Evolutionary conservation across 2,329 filamentous ascomycete genomes (phyloP).

Genomic region (Didymella sp.): DNA sequence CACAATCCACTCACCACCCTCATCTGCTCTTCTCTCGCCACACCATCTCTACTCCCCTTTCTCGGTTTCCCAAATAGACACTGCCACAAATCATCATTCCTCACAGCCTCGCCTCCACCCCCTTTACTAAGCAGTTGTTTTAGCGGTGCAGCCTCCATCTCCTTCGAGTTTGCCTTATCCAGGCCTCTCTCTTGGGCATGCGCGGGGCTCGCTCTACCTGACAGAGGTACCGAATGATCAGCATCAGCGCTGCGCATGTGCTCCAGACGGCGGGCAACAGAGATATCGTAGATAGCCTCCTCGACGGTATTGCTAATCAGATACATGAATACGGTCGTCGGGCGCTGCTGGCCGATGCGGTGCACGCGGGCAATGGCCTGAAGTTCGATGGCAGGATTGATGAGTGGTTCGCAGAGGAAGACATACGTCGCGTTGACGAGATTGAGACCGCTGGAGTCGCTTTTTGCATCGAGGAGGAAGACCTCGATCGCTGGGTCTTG

Average conservation of each 20-base stretch:
- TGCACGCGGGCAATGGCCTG: constrained; percentile 96
- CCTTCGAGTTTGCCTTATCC: constrained; percentile 83
- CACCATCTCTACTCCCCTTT: not conserved
- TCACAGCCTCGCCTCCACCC: constrained; percentile 79
- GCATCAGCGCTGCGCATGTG: constrained; percentile 67
- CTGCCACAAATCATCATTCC: constrained; percentile 81
- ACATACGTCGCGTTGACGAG: constrained; percentile 93
- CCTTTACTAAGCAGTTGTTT: constrained; percentile 74
- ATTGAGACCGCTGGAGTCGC: constrained; percentile 87
- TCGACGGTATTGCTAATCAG: constrained; percentile 90
- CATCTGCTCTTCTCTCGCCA: constrained; percentile 3
- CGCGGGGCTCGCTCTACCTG: constrained; percentile 38
- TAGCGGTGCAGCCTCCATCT: constrained; percentile 76
- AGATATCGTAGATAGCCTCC: constrained; percentile 87
- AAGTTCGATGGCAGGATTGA: constrained; percentile 92
- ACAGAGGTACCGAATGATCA: not conserved
- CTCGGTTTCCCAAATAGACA: constrained; percentile 77
- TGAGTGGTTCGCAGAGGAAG: constrained; percentile 89
- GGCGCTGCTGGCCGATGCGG: constrained; percentile 85
- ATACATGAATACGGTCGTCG: constrained; percentile 96
- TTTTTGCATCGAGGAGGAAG: constrained; percentile 87
- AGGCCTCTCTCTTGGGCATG: constrained; percentile 66
- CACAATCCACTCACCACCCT: constrained; percentile 38
- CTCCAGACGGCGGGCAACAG: constrained; percentile 76
- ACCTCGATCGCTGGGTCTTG: constrained; percentile 76